Conservation (phyloP, 1,284 basidiomycete genomes). For the Sphagnurus paluster region DNA sequence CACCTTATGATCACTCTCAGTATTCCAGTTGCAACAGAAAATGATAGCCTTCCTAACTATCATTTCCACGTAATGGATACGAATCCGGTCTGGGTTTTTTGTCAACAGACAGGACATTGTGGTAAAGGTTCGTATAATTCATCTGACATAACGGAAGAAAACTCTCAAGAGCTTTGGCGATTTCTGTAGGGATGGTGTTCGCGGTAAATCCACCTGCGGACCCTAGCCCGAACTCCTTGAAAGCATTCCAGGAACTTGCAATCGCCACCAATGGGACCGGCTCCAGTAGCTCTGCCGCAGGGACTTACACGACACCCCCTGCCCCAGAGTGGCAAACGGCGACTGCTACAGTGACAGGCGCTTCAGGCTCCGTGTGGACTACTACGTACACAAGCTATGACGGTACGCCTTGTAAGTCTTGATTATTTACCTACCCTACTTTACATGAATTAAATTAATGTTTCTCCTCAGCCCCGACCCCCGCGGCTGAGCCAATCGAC, state of each 20-base stretch:
- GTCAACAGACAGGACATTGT: constrained; percentile 39
- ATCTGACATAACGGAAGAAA: not conserved
- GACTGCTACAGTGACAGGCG: constrained; percentile 36
- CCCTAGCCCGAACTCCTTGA: constrained; percentile 42
- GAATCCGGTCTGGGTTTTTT: constrained; percentile 42
- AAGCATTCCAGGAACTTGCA: constrained; percentile 42
- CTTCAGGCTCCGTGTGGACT: constrained; percentile 31
- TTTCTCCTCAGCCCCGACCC: constrained; percentile 33
- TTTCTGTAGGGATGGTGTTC: constrained; percentile 50
- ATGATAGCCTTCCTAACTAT: constrained; percentile 23
- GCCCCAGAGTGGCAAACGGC: constrained; percentile 34
- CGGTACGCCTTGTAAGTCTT: constrained; percentile 37
- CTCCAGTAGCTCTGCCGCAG: constrained; percentile 6
- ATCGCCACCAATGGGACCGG: constrained; percentile 32
- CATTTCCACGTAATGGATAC: constrained; percentile 28
- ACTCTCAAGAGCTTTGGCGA: not conserved
- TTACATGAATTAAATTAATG: too few relatives aligned
- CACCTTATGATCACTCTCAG: constrained; percentile 17
- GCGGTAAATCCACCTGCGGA: constrained; percentile 48
- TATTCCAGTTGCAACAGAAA: constrained; percentile 35
- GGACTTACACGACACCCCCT: constrained; percentile 33
- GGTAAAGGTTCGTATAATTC: constrained; percentile 27
- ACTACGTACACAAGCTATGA: constrained; percentile 41
- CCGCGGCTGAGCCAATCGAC: constrained; percentile 30
- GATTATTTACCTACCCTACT: too few relatives aligned